Base-by-base conservation (phyloP, 495 filamentous ascomycete genomes). In the Usnea hakonensis region DNA sequence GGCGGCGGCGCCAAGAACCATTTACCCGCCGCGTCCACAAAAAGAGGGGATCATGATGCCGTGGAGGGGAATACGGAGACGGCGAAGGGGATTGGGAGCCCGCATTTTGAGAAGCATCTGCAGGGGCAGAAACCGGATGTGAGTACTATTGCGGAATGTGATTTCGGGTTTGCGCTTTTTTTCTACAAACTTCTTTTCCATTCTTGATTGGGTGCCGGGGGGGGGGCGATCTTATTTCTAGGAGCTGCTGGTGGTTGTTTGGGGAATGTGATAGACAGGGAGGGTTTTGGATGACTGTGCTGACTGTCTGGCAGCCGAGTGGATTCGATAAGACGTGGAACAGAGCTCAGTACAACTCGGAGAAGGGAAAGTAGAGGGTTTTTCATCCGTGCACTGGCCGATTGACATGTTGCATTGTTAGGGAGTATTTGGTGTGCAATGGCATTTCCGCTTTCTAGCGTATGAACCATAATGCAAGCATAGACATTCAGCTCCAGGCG, bases 1-100 rank as follows among this genome's bases (percentile, higher is more conserved):
- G 71, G 67, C 23, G 71, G 70, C 33, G 72, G 64, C 58, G 55
- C 63, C n/a, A 61, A 57, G 19, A 66, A 65, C 40, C 69, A 73
- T 41, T 62, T 62, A 32, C 71, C 72, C 2, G 73, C 62, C 32
- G 37, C 46, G 9, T 68, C 66, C 17, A 64, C 66, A 11, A 56
- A 57, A 64, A 60, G 40, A n/a, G 71, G 59, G 54, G 52, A 60
- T 21, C 55, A 11, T 37, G 66, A 72, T 30, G 54, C 68, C 14
- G 60, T 55, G n/a, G 58, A 1, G 1, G 62, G 44, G 19, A 67
- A 57, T 30, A 58, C 60, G 52, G 35, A 65, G 32, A 65, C 62
- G 55, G 26, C 54, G 0, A 63, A 70, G 55, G 68, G 69, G 9
- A 57, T 68, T 23, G 72, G 68, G 44, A 70, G 53, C 52, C 48